Evolutionary conservation across 805 yeast genomes (phyloP).

Genomic region (Grigorovia jiainica): DNA sequence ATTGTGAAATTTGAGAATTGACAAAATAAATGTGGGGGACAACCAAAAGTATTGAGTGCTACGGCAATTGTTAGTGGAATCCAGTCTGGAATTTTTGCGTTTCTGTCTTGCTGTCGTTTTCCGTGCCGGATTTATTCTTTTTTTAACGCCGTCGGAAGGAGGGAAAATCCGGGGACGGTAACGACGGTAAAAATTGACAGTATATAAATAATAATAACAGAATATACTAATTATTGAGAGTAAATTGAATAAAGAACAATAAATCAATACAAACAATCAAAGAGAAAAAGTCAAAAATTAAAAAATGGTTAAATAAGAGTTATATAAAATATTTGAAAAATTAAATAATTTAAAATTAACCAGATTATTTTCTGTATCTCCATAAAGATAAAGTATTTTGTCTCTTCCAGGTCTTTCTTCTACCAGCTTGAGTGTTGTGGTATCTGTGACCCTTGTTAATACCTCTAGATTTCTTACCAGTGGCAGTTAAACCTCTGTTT

Average conservation of each 20-base stretch:
- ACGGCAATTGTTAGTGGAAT: no score
- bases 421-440: slow-evolving; percentile 98
- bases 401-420: slow-evolving; percentile 99
- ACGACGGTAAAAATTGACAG: no score
- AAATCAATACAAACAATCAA: neutral
- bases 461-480: slow-evolving; percentile 99
- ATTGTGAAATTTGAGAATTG: no score
- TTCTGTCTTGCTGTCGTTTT: no score
- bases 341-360: slow-evolving; percentile 6
- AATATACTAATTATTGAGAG: no score
- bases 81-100: no score
- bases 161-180: no score
- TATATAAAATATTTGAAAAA: neutral
- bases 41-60: no score
- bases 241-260: no score
- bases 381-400: slow-evolving; percentile 97
- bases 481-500: slow-evolving; percentile 95
- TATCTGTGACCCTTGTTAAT: slow-evolving; percentile 99
- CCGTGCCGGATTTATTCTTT: no score
- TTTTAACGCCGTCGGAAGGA: no score
- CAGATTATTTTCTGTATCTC: slow-evolving; percentile 89
- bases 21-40: neutral
- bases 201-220: no score
- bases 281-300: neutral
- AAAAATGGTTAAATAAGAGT: slow-evolving; percentile 1